Base-by-base conservation (phyloP, 1,139 yeast species). In the Suhomyces coccinellae region DNA sequence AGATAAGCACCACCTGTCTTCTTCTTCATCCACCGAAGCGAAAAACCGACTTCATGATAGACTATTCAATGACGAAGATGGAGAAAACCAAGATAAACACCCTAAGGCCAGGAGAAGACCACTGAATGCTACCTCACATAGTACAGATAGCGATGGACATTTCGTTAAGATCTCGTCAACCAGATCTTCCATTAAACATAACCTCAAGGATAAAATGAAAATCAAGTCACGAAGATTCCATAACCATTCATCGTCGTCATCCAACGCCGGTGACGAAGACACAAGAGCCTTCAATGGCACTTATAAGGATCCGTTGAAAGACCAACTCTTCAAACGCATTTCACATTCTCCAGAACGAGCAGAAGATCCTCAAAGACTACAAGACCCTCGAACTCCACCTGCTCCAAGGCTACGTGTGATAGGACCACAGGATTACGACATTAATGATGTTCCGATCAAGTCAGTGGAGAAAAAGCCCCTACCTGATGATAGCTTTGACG, bases 1-100 rank as follows among this genome's bases (percentile, higher is more conserved):
- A 36, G 34, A 36, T 3, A 35, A 35, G 27, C 24, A 39, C 20
- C 38, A 35, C 40, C 20, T 33, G 36, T 34, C 51, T 11, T 39
- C 43, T 30, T 22, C 47, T 1, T 40, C 45, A 4, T 41, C 48
- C 2, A 33, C 13, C 5, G 45, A 46, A 22, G 12, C 13, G 8
- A 48, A 39, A 26, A 24, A 42, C 13, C 50, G 67, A 48, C 48
- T 67, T 31, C 71, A 70, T 41, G 75, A 71, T 47, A 62, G 53
- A 44, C 49, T 70, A 12, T 71, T 71, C 54, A 50, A 47, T 20
- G 55, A 49, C 6, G 45, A 38, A 11, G 14, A 13, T 2, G 40
- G 24, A 6, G 29, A 31, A 12, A 22, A 9, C 6, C 12, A 13
- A 7, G 33, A 38, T 4, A 41, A 32, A 16, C 36, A n/a, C 3